Conservation (phyloP, 192 early-diverging fungal species). For the Coemansia sp. region DNA sequence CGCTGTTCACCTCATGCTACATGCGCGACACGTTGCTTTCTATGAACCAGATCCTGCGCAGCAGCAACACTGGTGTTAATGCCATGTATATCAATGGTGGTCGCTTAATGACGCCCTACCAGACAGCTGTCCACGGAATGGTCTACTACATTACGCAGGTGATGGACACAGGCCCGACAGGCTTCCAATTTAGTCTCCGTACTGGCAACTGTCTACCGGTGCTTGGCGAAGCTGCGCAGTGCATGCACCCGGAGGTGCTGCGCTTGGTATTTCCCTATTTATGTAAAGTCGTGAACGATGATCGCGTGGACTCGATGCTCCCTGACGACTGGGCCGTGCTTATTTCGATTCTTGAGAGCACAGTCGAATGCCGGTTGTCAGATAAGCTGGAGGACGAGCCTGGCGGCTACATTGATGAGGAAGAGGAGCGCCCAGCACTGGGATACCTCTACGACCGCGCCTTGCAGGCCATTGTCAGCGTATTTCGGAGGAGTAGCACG, state of each 20-base stretch:
- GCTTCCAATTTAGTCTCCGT: conserved; percentile 51
- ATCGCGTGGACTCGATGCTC: conserved; percentile 39
- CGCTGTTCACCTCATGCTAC: conserved; percentile 51
- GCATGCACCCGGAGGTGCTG: conserved; percentile 43
- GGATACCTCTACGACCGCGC: conserved; percentile 34
- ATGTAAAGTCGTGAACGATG: conserved; percentile 46
- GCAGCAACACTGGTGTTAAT: conserved; percentile 24
- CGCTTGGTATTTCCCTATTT: conserved; percentile 47
- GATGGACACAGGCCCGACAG: conserved; percentile 49
- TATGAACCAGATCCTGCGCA: conserved; percentile 49
- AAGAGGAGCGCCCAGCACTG: conserved; percentile 10
- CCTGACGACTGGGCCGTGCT: conserved; percentile 41
- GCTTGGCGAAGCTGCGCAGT: conserved; percentile 39
- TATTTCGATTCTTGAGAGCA: conserved; percentile 32
- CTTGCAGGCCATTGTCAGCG: conserved; percentile 25
- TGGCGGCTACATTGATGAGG: conserved; percentile 9
- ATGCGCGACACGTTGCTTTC: conserved; percentile 49
- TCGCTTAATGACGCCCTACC: conserved; percentile 32
- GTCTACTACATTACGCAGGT: conserved; percentile 52
- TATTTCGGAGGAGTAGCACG: conserved; percentile 16
- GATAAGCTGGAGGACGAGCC: conserved; percentile 11
- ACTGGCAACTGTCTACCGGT: conserved; percentile 53
- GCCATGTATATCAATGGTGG: conserved; percentile 19
- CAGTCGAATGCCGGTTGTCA: conserved; percentile 25
- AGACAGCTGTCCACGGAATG: conserved; percentile 50